Conservation (phyloP, 768 basidiomycete genomes). For the Leccinum longicurvipes region DNA sequence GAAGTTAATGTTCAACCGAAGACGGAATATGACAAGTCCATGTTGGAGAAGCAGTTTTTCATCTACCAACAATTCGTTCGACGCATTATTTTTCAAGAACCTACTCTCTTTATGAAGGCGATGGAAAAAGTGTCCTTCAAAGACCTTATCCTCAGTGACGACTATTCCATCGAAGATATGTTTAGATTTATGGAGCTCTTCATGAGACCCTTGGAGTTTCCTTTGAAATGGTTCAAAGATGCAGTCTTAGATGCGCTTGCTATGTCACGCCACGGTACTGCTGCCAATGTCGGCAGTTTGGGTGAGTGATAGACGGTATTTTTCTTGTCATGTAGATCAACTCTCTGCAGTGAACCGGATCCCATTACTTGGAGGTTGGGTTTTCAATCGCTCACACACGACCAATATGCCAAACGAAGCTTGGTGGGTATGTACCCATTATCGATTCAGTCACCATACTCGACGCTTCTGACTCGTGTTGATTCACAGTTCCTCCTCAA, state of each 20-base stretch:
- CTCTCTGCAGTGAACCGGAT: conserved; percentile 13
- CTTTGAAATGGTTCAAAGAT: conserved; percentile 29
- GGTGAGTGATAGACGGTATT: background rate
- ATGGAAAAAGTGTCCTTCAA: conserved; percentile 31
- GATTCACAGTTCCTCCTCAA: conserved; percentile 5
- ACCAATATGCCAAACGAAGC: conserved; percentile 26
- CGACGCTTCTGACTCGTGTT: background rate
- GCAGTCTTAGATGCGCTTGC: conserved; percentile 24
- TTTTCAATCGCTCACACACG: conserved; percentile 25
- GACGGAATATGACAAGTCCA: background rate
- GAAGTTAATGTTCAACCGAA: background rate
- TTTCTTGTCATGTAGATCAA: background rate
- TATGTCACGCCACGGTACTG: conserved; percentile 6
- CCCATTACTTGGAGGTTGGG: conserved; percentile 31
- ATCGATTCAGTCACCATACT: background rate
- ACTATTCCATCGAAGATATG: conserved; percentile 27
- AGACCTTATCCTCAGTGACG: conserved; percentile 32
- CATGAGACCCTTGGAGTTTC: conserved; percentile 3
- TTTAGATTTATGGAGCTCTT: conserved; percentile 8
- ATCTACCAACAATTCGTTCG: conserved; percentile 25
- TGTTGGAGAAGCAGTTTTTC: background rate
- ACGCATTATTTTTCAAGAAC: conserved; percentile 30
- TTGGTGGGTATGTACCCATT: conserved; percentile 29
- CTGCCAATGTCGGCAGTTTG: conserved; percentile 7
- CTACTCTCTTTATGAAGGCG: conserved; percentile 26